Evolutionary conservation across 257 asterid genomes (phyloP).

Genomic region (Vinca minor): DNA sequence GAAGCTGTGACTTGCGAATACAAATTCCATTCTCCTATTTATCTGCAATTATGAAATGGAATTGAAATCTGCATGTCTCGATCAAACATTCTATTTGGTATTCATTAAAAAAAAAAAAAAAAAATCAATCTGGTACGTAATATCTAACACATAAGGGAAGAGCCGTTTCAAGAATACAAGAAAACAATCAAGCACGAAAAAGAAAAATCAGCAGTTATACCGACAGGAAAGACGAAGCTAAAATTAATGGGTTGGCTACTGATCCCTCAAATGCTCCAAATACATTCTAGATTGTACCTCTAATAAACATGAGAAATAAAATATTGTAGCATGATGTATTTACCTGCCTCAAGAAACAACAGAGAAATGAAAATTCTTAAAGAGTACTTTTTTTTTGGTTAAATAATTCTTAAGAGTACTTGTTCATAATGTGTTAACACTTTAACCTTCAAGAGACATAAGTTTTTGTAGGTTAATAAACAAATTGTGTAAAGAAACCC

Average conservation of each 20-base stretch:
- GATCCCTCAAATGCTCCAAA: not conserved
- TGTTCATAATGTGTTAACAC: not conserved
- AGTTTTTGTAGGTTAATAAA: not conserved
- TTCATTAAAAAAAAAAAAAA: too few relatives aligned
- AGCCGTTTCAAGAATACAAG: not conserved
- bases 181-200: not conserved
- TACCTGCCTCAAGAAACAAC: not conserved
- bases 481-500: not conserved
- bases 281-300: conserved; percentile 3
- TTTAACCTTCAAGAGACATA: not conserved
- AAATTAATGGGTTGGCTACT: not conserved
- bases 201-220: not conserved
- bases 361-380: not conserved
- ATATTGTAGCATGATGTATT: not conserved
- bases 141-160: not conserved
- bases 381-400: too few relatives aligned
- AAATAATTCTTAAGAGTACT: too few relatives aligned
- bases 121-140: too few relatives aligned
- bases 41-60: conserved; percentile 41
- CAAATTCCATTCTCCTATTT: conserved; percentile 97
- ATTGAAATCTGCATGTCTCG: not conserved
- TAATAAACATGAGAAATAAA: not conserved
- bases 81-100: not conserved
- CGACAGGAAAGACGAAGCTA: not conserved
- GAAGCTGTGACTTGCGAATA: conserved; percentile 92